Evolutionary conservation across 73 alveolate genomes (phyloP).

Genomic region (Paraurostyla sp.): DNA sequence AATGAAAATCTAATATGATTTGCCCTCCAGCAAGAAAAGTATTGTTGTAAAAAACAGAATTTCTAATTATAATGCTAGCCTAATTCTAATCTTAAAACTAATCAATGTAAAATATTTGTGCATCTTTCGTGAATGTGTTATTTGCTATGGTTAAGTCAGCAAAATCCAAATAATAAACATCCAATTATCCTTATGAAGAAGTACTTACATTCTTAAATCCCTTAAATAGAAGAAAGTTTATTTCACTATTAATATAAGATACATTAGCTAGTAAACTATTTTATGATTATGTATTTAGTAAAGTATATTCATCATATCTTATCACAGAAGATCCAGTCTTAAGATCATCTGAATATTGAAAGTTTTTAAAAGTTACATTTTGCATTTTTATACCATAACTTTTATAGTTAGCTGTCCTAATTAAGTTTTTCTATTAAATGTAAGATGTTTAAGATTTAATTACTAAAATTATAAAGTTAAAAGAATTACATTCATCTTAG

Average conservation of each 20-base stretch:
- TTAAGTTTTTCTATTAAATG: too few species aligned
- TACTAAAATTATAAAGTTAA: background rate
- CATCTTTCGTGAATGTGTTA: too few species aligned
- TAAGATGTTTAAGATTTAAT: constrained; percentile 11
- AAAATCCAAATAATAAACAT: too few species aligned
- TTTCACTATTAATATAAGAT: background rate
- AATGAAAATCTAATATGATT: background rate
- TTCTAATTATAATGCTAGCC: too few species aligned
- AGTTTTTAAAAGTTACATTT: background rate
- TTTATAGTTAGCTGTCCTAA: background rate
- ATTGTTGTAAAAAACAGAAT: background rate
- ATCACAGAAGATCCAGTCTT: constrained; percentile 1
- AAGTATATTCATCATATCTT: constrained; percentile 34
- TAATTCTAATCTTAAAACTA: too few species aligned
- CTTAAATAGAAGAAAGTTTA: background rate
- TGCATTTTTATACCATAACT: background rate
- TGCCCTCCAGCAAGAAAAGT: background rate
- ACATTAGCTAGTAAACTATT: background rate
- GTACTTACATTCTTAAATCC: too few species aligned
- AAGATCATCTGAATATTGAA: background rate
- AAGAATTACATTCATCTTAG: constrained; percentile 1
- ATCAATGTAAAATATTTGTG: too few species aligned
- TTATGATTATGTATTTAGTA: background rate
- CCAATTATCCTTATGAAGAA: too few species aligned
- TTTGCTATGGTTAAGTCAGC: too few species aligned